Base-by-base conservation (phyloP, 768 basidiomycete species). In the Termitomyces eurrhizus region DNA sequence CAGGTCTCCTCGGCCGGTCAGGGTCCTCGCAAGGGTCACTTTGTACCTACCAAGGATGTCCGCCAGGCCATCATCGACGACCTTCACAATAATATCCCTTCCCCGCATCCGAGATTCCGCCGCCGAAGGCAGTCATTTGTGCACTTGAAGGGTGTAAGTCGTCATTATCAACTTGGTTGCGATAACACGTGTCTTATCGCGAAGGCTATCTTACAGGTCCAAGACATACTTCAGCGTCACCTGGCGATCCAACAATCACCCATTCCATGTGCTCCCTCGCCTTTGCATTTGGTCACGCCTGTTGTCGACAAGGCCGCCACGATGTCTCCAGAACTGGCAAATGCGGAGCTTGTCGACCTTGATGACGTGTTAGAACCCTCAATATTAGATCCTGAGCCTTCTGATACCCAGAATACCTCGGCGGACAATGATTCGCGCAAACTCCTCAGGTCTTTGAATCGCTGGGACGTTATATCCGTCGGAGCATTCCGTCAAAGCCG, bases 361-460 rank as follows among this genome's bases (percentile, higher is more conserved):
- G 84, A 90, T 65, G 91, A 93, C 65, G 90, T 93, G 18, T 77
- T 93, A 39, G 89, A 93, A 59, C 79, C 86, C 0, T 86, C 90
- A 0, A 84, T 89, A 72, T 75, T 92, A 21, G 86, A 85, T 65
- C 78, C 81, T 0, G 87, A 87, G 64, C 79, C 60, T 18, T 70
- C 70, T 29, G 78, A 80, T 53, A 59, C 60, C 16, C 70, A 65
- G 60, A 69, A 68, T 42, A 64, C 69, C 18, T 69, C 70, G 14
- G 66, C 68, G 45, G 73, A 74, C 32, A 73, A 65, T 49, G 80
- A 81, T 33, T 75, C 75, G 7, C 72, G 72, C 55, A 73, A 74
- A 55, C 79, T 81, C 52, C 67, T 77, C 16, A 78, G 79, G 66
- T 83, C 74, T 58, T 76, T 90, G 29, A 82, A 74, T 54, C 79